Evolutionary conservation across 768 basidiomycete genomes (phyloP), one percentile per base, ranked within the genome.

Genomic region (Lactifluus hygrophoroides): DNA sequence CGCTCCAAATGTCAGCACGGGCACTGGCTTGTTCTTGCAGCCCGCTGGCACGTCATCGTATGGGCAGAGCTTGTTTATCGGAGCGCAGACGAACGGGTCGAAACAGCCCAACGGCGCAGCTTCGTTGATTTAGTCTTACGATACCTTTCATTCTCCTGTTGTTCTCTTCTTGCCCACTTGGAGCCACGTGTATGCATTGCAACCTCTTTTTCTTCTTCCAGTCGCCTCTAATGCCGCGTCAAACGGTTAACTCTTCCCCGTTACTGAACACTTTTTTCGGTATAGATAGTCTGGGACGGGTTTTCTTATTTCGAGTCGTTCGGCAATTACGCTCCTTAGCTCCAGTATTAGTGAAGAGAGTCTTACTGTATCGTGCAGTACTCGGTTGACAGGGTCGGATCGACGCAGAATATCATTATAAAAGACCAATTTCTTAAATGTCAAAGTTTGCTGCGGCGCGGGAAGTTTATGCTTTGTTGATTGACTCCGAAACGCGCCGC

Each of bases 111-210:
- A 76, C 51, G 72, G 71, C 21, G 72, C 72, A 10, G 69, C 75
- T 9, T 80, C 80, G 23, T 69, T 84, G 55, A 82, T 83, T 60
- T 84, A 71, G 69, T 56, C 35, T 43, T 64, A 45, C 13, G 21
- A 21, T 43, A 43, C 11, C 23, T 5, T 3, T 19, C 17, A 3
- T 21, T 16, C 13, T n/a, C 30, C 11, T 32, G 3, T n/a, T 25
- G 9, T 14, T 21, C 3, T 6, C 25, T 46, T 13, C 6, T 17
- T 27, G 11, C 17, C 35, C 34, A 23, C 3, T 19, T 42, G 23
- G 38, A 34, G 27, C 30, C 27, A 7, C 23, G 23, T 30, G 11
- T 52, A 44, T 23, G 27, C 8, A 5, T n/a, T n/a, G n/a, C n/a
- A n/a, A 16, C 21, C 30, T 16, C 10, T 43, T n/a, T 43, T 28